These are phyloP conservation scores for Neostapfia colusana DNA, from an alignment of 176 grass and related monocot genomes.

Conservation along the genomic window DNA sequence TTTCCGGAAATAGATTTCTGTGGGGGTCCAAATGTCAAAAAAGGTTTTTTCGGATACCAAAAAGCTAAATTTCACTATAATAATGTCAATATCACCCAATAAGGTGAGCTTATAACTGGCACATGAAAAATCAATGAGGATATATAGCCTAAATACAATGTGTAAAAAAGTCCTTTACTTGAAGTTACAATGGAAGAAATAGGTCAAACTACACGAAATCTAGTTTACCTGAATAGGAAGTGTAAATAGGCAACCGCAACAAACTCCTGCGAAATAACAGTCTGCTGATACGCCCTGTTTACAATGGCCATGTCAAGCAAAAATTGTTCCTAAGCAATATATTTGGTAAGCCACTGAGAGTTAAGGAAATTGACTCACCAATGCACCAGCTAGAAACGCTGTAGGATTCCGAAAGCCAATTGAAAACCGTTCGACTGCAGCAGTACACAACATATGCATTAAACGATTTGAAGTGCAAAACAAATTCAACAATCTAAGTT, in stretches of 20 bases:
- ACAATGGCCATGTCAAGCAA: constrained; percentile 25
- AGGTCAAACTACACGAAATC: neutral
- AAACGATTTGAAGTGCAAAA: neutral
- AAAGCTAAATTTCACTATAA: neutral
- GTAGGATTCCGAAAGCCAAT: constrained; percentile 76
- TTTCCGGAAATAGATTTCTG: no score
- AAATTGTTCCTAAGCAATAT: neutral
- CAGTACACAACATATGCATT: constrained; percentile 3
- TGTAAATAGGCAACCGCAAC: constrained; percentile 77
- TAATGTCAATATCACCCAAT: neutral
- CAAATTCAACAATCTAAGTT: neutral
- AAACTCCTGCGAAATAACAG: constrained; percentile 84
- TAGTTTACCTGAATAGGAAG: constrained; percentile 75
- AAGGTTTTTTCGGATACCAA: no score
- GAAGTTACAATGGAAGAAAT: neutral
- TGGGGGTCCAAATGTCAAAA: no score
- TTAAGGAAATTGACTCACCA: constrained; percentile 46
- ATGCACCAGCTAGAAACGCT: constrained; percentile 81
- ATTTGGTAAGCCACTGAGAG: neutral
- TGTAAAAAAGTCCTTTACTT: neutral
- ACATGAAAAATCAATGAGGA: neutral
- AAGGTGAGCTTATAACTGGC: neutral
- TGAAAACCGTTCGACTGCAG: constrained; percentile 81
- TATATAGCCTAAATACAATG: constrained; percentile 5
- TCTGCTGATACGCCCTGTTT: constrained; percentile 76